Evolutionary conservation across 805 yeast species (phyloP).

Genomic region (Kluyveromyces starmeri): DNA sequence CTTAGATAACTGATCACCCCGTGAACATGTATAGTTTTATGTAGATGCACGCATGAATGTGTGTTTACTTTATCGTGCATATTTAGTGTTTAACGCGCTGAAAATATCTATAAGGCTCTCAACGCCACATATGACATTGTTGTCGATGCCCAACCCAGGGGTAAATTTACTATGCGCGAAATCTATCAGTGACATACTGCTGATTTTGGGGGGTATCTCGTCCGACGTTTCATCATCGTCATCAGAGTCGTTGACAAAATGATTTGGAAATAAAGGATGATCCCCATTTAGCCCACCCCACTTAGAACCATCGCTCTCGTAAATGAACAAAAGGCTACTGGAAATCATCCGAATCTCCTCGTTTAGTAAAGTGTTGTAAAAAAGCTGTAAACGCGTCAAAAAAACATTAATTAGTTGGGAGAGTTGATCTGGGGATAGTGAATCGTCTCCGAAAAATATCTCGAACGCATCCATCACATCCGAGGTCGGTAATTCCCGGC

Average conservation of each 20-base stretch:
- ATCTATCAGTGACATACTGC: slow-evolving; percentile 66
- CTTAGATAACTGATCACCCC: slow-evolving; percentile 34
- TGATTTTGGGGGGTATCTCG: slow-evolving; percentile 30
- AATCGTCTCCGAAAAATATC: slow-evolving; percentile 36
- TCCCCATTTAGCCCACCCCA: slow-evolving; percentile 37
- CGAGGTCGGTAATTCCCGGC: slow-evolving; percentile 44
- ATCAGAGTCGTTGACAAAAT: slow-evolving; percentile 8
- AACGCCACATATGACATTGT: slow-evolving; percentile 60
- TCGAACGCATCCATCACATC: slow-evolving; percentile 39
- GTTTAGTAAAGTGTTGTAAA: slow-evolving; percentile 55
- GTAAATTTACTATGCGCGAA: slow-evolving; percentile 76
- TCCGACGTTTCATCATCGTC: slow-evolving; percentile 26
- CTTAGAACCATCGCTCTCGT: slow-evolving; percentile 53
- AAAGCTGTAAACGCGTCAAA: slow-evolving; percentile 49
- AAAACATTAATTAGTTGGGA: slow-evolving; percentile 37
- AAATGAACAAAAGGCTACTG: slow-evolving; percentile 63
- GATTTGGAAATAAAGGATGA: slow-evolving; percentile 1
- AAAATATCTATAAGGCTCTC: slow-evolving; percentile 46
- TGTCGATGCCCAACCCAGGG: slow-evolving; percentile 63
- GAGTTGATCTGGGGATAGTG: slow-evolving; percentile 27
- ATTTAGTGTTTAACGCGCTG: slow-evolving; percentile 15
- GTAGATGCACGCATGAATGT: too few species aligned
- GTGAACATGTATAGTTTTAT: too few species aligned
- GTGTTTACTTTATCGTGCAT: slow-evolving; percentile 1
- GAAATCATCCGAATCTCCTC: slow-evolving; percentile 60